Evolutionary conservation across 495 filamentous ascomycete species (phyloP).

Genomic region (Podospora appendiculata): DNA sequence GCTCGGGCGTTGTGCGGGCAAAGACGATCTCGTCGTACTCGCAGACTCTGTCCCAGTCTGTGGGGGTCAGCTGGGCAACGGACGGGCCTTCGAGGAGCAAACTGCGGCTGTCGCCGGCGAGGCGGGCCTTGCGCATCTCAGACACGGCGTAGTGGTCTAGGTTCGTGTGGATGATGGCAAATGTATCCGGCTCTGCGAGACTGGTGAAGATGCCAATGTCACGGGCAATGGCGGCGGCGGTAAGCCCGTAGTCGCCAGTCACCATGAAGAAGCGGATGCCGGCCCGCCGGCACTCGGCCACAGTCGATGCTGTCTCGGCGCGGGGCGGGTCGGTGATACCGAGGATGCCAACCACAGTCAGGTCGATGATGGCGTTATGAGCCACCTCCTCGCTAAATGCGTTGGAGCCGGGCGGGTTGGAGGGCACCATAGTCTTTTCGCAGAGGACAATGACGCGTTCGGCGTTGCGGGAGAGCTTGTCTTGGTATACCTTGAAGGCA

Average conservation of each 20-base stretch:
- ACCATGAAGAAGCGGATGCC: conserved; percentile 57
- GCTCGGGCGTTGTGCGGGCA: conserved; percentile 62
- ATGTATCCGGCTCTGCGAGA: not conserved
- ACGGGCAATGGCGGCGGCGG: conserved; percentile 52
- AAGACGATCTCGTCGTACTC: conserved; percentile 39
- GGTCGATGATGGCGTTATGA: conserved; percentile 18
- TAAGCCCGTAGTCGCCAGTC: conserved; percentile 57
- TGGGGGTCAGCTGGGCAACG: conserved; percentile 35
- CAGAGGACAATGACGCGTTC: conserved; percentile 51
- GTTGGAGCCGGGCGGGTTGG: conserved; percentile 4
- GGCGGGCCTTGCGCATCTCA: not conserved
- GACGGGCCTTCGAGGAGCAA: not conserved
- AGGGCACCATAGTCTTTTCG: conserved; percentile 4
- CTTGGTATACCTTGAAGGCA: conserved; percentile 20
- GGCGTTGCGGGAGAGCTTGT: conserved; percentile 44
- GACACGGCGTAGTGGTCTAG: not conserved
- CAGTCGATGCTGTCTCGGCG: conserved; percentile 51
- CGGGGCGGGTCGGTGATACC: conserved; percentile 67
- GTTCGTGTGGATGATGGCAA: not conserved
- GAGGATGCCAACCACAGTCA: conserved; percentile 55
- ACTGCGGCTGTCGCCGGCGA: not conserved
- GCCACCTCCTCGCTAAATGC: conserved; percentile 24
- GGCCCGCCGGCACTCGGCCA: conserved; percentile 44
- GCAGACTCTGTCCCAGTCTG: conserved; percentile 54
- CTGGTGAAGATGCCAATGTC: conserved; percentile 31